Percentiles rank a stretch among this genome's conserved stretches.
Evolutionary conservation across 75 land plant species (phyloP).

Genomic region (Cryptomeria japonica): DNA sequence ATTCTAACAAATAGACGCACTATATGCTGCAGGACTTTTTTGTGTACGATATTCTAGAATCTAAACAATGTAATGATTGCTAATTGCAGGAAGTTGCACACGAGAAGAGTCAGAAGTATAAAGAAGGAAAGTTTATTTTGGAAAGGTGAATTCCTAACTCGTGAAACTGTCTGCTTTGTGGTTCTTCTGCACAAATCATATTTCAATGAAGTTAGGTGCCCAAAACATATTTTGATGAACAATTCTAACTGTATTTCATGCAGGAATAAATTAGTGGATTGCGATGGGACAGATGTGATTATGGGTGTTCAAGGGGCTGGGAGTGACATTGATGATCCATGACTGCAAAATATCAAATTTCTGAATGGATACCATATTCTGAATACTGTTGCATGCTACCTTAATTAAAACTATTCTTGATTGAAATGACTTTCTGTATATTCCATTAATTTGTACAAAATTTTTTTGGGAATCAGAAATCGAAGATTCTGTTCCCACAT

Average conservation of each 20-base stretch:
- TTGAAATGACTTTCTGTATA: constrained; percentile 1
- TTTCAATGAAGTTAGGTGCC: constrained; percentile 1
- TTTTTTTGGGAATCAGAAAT: constrained; percentile 15
- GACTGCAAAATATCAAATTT: background rate
- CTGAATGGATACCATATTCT: background rate
- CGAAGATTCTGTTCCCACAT: constrained; percentile 15
- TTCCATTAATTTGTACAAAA: constrained; percentile 16
- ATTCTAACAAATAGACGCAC: background rate
- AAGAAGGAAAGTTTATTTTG: constrained; percentile 61
- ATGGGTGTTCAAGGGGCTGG: constrained; percentile 5
- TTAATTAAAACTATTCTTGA: constrained; percentile 1
- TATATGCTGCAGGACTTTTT: background rate
- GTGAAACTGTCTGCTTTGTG: background rate
- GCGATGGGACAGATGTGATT: constrained; percentile 10
- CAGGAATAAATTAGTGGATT: constrained; percentile 1
- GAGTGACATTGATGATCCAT: constrained; percentile 8
- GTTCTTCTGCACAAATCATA: background rate
- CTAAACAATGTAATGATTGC: background rate
- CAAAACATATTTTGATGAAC: background rate
- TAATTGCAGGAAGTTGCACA: constrained; percentile 50
- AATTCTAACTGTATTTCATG: constrained; percentile 3
- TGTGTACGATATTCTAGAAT: background rate
- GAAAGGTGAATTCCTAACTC: constrained; percentile 33
- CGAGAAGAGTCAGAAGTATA: constrained; percentile 57
- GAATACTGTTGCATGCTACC: constrained; percentile 1